These are phyloP conservation scores for Beta corolliflora DNA, from an alignment of 179 eudicot species.

Conservation along the genomic window DNA sequence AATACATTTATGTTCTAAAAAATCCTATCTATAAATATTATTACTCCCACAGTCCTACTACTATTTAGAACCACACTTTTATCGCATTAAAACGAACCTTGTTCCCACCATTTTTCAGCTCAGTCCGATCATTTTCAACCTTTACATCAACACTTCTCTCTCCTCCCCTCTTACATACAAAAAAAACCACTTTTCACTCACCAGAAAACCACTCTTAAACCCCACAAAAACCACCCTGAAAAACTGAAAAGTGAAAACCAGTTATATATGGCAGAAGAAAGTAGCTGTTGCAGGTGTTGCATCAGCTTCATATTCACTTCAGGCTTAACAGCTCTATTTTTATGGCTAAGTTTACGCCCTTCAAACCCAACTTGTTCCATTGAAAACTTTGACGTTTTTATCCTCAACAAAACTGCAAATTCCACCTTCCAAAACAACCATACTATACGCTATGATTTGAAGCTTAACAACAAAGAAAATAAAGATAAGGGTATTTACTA, in stretches of 20 bases:
- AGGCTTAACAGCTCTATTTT: constrained; percentile 25
- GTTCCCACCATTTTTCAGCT: not conserved
- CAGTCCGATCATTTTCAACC: not conserved
- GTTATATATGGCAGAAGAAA: not conserved
- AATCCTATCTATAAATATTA: no score
- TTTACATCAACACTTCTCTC: not conserved
- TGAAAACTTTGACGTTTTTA: constrained; percentile 33
- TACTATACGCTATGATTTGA: constrained; percentile 31
- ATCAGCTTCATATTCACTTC: constrained; percentile 22
- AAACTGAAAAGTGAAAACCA: not conserved
- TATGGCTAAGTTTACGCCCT: constrained; percentile 28
- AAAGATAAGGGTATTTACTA: constrained; percentile 41
- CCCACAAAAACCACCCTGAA: not conserved
- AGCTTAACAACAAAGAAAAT: constrained; percentile 34
- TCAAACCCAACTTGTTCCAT: constrained; percentile 29
- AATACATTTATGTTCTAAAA: no score
- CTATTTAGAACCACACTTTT: no score
- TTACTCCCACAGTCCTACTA: no score
- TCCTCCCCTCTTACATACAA: not conserved
- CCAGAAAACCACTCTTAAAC: not conserved
- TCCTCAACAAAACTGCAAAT: constrained; percentile 31
- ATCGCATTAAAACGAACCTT: no score
- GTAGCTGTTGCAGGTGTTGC: constrained; percentile 25
- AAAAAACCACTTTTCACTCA: no score
- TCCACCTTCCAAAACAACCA: constrained; percentile 14